A percentile compares a stretch with the other conserved stretches of the same genome.
Evolutionary conservation across 2,329 filamentous ascomycete species (phyloP).

Genomic region (Xylaria sp.): DNA sequence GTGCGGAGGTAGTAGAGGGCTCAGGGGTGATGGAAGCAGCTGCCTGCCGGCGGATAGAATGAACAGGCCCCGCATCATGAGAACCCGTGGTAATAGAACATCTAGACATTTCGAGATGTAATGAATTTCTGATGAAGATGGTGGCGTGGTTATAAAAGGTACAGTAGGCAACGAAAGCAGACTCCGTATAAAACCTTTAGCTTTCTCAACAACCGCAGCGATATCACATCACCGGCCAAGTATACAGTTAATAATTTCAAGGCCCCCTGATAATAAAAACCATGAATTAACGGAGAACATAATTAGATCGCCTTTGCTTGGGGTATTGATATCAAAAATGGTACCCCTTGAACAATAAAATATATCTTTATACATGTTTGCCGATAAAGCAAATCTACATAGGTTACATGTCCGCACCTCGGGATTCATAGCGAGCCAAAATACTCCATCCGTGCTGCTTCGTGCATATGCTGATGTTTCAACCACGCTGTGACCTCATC

Average conservation of each 20-base stretch:
- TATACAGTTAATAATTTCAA: too few relatives aligned
- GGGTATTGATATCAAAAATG: too few relatives aligned
- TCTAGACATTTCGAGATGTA: background rate
- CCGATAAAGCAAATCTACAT: conserved; percentile 42
- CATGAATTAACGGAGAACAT: too few relatives aligned
- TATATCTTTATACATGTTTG: conserved; percentile 46
- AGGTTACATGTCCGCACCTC: conserved; percentile 43
- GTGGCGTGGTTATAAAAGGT: background rate
- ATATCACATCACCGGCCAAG: too few relatives aligned
- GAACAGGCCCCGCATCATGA: background rate
- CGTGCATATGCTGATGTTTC: conserved; percentile 29
- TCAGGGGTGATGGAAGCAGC: conserved; percentile 59
- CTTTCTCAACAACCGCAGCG: too few relatives aligned
- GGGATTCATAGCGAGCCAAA: conserved; percentile 28
- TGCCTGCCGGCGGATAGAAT: conserved; percentile 6
- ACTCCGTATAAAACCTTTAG: too few relatives aligned
- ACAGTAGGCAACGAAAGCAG: too few relatives aligned
- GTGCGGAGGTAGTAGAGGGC: conserved; percentile 66
- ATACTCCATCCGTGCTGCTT: conserved; percentile 32
- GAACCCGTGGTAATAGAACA: conserved; percentile 44
- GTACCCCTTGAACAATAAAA: conserved; percentile 19
- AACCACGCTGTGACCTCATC: conserved; percentile 29
- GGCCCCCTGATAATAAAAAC: too few relatives aligned
- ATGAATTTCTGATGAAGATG: too few relatives aligned
- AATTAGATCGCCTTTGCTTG: too few relatives aligned